Percentiles rank a stretch among this genome's conserved stretches.
Evolutionary conservation across 2,329 filamentous ascomycete genomes (phyloP).

Genomic region (Diaporthe citri): DNA sequence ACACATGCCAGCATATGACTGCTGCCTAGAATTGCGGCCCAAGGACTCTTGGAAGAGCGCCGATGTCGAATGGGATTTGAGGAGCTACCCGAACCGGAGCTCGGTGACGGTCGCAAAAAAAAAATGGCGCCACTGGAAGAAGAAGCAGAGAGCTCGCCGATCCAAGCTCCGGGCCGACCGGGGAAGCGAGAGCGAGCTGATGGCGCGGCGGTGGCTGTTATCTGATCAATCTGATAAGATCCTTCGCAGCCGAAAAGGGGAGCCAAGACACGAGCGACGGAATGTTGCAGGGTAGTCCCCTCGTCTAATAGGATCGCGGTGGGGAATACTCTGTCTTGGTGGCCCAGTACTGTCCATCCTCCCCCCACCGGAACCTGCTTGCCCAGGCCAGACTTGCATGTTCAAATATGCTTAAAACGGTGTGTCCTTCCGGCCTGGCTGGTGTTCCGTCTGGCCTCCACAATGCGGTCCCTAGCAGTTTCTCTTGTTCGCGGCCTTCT

Average conservation of each 20-base stretch:
- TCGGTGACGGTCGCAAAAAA: neutral
- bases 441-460: neutral
- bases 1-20: neutral
- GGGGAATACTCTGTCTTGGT: neutral
- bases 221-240: conserved; percentile 43
- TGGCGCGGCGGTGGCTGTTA: conserved; percentile 42
- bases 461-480: neutral
- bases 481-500: neutral
- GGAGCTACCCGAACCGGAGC: neutral
- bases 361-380: neutral
- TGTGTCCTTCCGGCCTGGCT: neutral
- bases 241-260: conserved; percentile 24
- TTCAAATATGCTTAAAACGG: conserved; percentile 26
- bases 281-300: conserved; percentile 12
- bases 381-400: conserved; percentile 6
- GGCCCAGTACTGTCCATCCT: neutral
- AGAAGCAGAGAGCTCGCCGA: neutral
- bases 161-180: conserved; percentile 5
- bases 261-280: neutral
- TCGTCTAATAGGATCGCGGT: conserved; percentile 5
- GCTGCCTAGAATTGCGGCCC: conserved; percentile 11
- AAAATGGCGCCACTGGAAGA: conserved; percentile 14
- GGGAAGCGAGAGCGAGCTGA: conserved; percentile 19
- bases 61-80: neutral
- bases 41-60: neutral